Evolutionary conservation across 2,329 filamentous ascomycete genomes (phyloP), one percentile per base, ranked within the genome.

Genomic region (Ploettnerulaceae sp.): DNA sequence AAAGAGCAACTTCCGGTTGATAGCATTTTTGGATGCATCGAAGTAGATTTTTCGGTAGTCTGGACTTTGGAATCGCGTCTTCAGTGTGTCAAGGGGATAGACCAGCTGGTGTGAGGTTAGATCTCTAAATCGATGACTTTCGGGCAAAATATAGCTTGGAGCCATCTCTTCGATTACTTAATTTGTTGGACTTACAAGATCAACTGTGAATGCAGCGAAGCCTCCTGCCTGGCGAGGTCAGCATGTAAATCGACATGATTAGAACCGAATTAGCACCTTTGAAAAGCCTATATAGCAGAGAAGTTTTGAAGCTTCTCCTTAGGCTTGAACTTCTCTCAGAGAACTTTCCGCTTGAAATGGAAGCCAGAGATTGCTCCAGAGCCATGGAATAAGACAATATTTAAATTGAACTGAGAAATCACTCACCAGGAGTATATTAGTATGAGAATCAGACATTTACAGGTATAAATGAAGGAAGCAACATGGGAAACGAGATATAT

Each of bases 11-110:
- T 73, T 70, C 48, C 71, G 71, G 34, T 74, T 77, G 24, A 79
- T 66, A 1, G 71, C 71, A 11, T 75, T 74, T 17, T 77, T 75
- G 1, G 68, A 67, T 12, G 73, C 72, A 67, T 82, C 69, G 51
- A 73, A 77, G 62, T 82, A 91, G 0, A 82, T 73, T 39, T 75
- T 75, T 28, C 79, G 70, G 67, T 89, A 93, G 58, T 89, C 78
- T 9, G 81, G 82, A 43, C 84, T 89, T 64, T 95, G 89, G 37
- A 88, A 76, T 7, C 89, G 79, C 6, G 89, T 95, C 64, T 95
- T 95, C 59, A 95, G 72, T 0, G 89, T 96, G 64, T 95, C 90
- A 12, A 95, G 73, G 0, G 89, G 90, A 47, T 61, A 61, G 26
- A 95, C 79, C 12, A 95, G 72, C 41, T 44, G 17, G n/a, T n/a